Evolutionary conservation across 331 rosid genomes (phyloP), one percentile per base, ranked within the genome.

Genomic region (Pyracantha coccinea): DNA sequence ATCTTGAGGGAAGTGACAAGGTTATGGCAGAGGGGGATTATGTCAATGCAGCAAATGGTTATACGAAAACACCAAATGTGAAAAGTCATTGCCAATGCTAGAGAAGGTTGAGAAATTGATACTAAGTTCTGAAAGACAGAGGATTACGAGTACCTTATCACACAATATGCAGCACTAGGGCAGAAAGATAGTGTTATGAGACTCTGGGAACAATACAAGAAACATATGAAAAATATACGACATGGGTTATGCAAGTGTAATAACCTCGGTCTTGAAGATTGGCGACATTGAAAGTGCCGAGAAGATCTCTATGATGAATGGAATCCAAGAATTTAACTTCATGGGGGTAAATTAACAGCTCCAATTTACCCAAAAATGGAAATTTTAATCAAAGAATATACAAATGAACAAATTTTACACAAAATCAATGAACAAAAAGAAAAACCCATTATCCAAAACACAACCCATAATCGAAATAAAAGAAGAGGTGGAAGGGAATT

Each of bases 241-340:
- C 59, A 67, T 3, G 17, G 88, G 81, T 24, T 81, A 75, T 63
- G 24, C 2, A 1, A 12, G 21, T 41, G 5, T 81, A 53, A 76
- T 79, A 29, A 28, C 52, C 59, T 68, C 88, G 47, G 17, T 72
- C 32, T 28, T 72, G 23, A 79, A 33, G 78, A 10, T 78, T 21
- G 79, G 73, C 29, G 83, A 81, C 57, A n/a, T 68, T 68, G 81
- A 66, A 20, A 31, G 71, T 35, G 85, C 81, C 15, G 57, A 71
- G 35, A 72, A 44, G 66, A 78, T 25, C 28, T 85, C 5, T 78
- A 75, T 21, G 74, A 81, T 38, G 82, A 85, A 57, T 81, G 88
- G 88, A 81, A 71, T 62, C 81, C n/a, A 29, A 21, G 33, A 29
- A 76, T 14, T 15, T 29, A 74, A 12, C 3, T 16, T 76, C 50